Evolutionary conservation across 371 early-diverging fungal species (phyloP).

Genomic region (Syncephalastrum racemosum): DNA sequence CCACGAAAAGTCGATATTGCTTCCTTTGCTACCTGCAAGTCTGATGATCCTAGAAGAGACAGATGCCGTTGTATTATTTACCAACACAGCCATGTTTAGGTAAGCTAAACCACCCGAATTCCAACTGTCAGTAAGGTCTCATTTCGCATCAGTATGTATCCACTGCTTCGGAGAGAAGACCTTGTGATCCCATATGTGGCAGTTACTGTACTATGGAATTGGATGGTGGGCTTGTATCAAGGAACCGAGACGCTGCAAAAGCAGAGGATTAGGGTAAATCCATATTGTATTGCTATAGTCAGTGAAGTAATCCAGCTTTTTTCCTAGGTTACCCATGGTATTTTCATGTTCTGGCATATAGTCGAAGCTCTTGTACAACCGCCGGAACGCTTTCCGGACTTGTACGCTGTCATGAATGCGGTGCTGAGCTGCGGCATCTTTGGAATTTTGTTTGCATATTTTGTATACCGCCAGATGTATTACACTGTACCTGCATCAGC

Average conservation of each 20-base stretch:
- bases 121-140: not conserved
- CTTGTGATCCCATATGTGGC: constrained; percentile 68
- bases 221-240: constrained; percentile 42
- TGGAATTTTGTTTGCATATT: constrained; percentile 57
- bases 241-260: constrained; percentile 14
- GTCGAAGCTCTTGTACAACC: constrained; percentile 57
- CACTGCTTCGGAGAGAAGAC: constrained; percentile 76
- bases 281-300: no score
- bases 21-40: constrained; percentile 78
- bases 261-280: constrained; percentile 14
- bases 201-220: constrained; percentile 67
- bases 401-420: constrained; percentile 79
- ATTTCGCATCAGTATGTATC: constrained; percentile 70
- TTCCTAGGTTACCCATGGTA: constrained; percentile 40
- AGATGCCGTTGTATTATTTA: constrained; percentile 63
- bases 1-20: constrained; percentile 93
- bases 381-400: constrained; percentile 76
- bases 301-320: not conserved
- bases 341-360: constrained; percentile 60
- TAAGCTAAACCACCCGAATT: constrained; percentile 16
- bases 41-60: constrained; percentile 68
- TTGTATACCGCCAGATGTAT: constrained; percentile 55
- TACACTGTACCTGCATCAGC: no score
- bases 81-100: constrained; percentile 83
- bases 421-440: constrained; percentile 70